phyloP scores from a whole-genome alignment of 2,329 filamentous ascomycete genomes.

The Colletotrichum higginsianum region DNA sequence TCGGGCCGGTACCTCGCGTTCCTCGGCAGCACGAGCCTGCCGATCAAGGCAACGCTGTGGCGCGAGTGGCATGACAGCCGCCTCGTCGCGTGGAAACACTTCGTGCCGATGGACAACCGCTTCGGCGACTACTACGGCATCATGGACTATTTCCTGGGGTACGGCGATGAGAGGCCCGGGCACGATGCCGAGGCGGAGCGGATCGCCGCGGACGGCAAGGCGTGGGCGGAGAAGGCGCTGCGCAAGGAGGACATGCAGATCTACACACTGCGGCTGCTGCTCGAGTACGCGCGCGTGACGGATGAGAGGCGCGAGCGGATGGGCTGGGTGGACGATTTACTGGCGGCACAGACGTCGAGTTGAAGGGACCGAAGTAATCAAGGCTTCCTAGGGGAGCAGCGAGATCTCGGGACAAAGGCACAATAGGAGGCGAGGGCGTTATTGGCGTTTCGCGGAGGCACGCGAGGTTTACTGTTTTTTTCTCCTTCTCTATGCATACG shows the following conservation, averaged over 20 bases:
- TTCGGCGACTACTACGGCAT: constrained; percentile 81
- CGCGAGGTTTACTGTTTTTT: neutral
- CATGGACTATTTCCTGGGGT: constrained; percentile 81
- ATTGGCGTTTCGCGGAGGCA: neutral
- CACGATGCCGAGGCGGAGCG: constrained; percentile 73
- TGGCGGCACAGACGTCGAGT: constrained; percentile 40
- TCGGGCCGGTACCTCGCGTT: constrained; percentile 79
- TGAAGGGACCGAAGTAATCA: neutral
- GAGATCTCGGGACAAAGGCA: neutral
- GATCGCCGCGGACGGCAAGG: constrained; percentile 76
- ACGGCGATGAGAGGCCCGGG: constrained; percentile 56
- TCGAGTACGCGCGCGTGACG: constrained; percentile 73
- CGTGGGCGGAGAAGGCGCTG: constrained; percentile 78
- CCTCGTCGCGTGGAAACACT: constrained; percentile 84
- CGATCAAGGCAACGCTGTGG: constrained; percentile 84
- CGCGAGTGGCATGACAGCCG: constrained; percentile 86
- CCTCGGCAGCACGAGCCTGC: constrained; percentile 77
- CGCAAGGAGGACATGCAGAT: constrained; percentile 82
- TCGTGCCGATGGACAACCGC: constrained; percentile 83
- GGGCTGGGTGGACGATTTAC: constrained; percentile 70
- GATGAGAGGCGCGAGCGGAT: constrained; percentile 67
- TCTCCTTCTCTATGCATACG: neutral
- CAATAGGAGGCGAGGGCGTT: constrained; percentile 17
- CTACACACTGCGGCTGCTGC: constrained; percentile 75
- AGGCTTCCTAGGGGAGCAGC: neutral